phyloP scores from a whole-genome alignment of 2,329 filamentous ascomycete genomes.

The Fusarium virguliforme region DNA sequence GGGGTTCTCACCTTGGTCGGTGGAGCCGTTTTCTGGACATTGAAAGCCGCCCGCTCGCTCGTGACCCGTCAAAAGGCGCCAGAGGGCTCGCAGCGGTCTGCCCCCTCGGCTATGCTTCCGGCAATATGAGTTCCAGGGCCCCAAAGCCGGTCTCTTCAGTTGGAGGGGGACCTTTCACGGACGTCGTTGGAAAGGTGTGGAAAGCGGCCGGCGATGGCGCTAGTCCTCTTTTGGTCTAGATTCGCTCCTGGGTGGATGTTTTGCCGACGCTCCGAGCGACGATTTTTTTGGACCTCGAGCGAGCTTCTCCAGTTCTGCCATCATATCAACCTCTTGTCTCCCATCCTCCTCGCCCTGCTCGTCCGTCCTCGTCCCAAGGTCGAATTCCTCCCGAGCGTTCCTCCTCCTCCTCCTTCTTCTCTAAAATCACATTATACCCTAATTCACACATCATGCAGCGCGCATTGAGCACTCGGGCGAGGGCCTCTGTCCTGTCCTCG shows the following conservation, averaged over 20 bases:
- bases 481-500: conserved; percentile 85
- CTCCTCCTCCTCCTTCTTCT: conserved; percentile 50
- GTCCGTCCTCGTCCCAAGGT: conserved; percentile 51
- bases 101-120: conserved; percentile 46
- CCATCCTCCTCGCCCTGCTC: conserved; percentile 37
- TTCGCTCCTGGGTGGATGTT: conserved; percentile 55
- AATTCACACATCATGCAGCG: conserved; percentile 86
- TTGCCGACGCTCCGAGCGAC: conserved; percentile 60
- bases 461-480: conserved; percentile 85
- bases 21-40: conserved; percentile 41
- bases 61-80: conserved; percentile 38
- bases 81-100: conserved; percentile 2
- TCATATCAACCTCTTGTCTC: conserved; percentile 49
- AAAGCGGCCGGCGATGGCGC: conserved; percentile 51
- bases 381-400: conserved; percentile 49
- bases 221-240: conserved; percentile 54
- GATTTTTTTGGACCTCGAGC: conserved; percentile 59
- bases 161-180: conserved; percentile 41
- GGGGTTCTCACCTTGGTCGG: conserved; percentile 20
- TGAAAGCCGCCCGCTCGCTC: conserved; percentile 44
- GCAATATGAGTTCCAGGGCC: conserved; percentile 42
- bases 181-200: conserved; percentile 59
- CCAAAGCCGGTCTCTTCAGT: conserved; percentile 14
- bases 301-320: conserved; percentile 48
- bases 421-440: conserved; percentile 53